Evolutionary conservation across 1,139 yeast genomes (phyloP).

Genomic region (Blastobotrys petasosporus): DNA sequence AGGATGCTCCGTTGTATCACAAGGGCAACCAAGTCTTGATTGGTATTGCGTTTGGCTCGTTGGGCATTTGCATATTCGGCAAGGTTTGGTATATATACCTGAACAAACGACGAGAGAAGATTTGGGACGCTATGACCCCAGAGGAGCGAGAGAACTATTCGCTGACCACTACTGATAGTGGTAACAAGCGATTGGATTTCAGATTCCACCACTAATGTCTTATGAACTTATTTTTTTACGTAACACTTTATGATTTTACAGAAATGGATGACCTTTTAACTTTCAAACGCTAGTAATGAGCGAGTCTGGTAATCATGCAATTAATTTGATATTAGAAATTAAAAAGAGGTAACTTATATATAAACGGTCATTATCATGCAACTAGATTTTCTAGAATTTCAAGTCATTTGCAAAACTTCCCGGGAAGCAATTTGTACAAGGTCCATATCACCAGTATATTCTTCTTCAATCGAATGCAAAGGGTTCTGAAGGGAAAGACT

Average conservation of each 20-base stretch:
- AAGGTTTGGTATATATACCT: constrained; percentile 41
- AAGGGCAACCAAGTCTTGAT: constrained; percentile 48
- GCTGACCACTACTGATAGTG: constrained; percentile 42
- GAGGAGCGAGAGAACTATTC: constrained; percentile 46
- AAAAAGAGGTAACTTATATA: not conserved
- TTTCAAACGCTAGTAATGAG: not conserved
- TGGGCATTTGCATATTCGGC: constrained; percentile 20
- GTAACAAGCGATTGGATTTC: constrained; percentile 32
- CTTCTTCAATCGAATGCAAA: constrained; percentile 19
- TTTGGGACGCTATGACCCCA: constrained; percentile 45
- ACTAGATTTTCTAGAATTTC: not conserved
- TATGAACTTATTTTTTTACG: not conserved
- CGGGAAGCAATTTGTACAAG: constrained; percentile 16
- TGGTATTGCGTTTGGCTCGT: constrained; percentile 34
- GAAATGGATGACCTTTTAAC: not conserved
- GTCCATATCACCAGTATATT: constrained; percentile 7
- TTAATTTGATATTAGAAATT: not conserved
- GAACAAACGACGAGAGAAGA: constrained; percentile 41
- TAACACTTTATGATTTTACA: not conserved
- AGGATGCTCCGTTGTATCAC: constrained; percentile 54
- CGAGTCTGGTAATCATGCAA: not conserved
- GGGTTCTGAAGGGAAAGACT: constrained; percentile 18
- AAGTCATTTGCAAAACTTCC: constrained; percentile 11
- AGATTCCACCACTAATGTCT: not conserved
- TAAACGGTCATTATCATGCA: not conserved